Evolutionary conservation across 805 yeast species (phyloP).

Genomic region (Barnettozyma sp.): DNA sequence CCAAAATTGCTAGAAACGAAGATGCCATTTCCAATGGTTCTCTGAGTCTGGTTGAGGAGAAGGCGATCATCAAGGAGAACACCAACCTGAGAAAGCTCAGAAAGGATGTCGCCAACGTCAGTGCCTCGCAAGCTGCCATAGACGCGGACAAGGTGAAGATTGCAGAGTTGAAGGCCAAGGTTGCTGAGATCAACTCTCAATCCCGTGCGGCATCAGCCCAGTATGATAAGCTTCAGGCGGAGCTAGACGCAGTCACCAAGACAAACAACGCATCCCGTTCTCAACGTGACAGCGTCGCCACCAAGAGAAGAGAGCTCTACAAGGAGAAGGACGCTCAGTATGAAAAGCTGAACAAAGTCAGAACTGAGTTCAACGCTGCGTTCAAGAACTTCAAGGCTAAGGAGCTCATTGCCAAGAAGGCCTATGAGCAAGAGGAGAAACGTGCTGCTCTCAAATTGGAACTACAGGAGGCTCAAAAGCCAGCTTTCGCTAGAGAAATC

Average conservation of each 20-base stretch:
- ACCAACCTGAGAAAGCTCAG: constrained; percentile 72
- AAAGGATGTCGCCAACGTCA: constrained; percentile 69
- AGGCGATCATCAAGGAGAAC: constrained; percentile 78
- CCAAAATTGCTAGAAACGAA: constrained; percentile 60
- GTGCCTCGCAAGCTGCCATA: constrained; percentile 68
- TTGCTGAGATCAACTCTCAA: constrained; percentile 2
- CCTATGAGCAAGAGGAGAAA: constrained; percentile 49
- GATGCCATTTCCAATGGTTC: constrained; percentile 68
- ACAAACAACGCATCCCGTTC: constrained; percentile 54
- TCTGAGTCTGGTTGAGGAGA: constrained; percentile 86
- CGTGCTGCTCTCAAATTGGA: constrained; percentile 56
- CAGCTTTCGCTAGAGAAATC: constrained; percentile 82
- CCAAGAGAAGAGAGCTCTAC: constrained; percentile 60
- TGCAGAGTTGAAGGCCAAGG: constrained; percentile 50
- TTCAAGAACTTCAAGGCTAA: constrained; percentile 70
- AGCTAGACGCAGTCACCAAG: constrained; percentile 6
- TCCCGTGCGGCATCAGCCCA: constrained; percentile 60
- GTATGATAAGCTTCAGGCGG: constrained; percentile 54
- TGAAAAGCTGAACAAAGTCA: constrained; percentile 57
- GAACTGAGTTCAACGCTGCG: constrained; percentile 70
- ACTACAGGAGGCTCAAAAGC: constrained; percentile 65
- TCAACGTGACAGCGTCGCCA: constrained; percentile 40
- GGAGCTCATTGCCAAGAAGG: constrained; percentile 53
- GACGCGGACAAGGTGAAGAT: constrained; percentile 74
- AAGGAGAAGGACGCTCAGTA: constrained; percentile 64